A percentile compares a stretch with the other conserved stretches of the same genome.
phyloP scores from a whole-genome alignment of 208 protist genomes.

The Trypanosoma boissoni region DNA sequence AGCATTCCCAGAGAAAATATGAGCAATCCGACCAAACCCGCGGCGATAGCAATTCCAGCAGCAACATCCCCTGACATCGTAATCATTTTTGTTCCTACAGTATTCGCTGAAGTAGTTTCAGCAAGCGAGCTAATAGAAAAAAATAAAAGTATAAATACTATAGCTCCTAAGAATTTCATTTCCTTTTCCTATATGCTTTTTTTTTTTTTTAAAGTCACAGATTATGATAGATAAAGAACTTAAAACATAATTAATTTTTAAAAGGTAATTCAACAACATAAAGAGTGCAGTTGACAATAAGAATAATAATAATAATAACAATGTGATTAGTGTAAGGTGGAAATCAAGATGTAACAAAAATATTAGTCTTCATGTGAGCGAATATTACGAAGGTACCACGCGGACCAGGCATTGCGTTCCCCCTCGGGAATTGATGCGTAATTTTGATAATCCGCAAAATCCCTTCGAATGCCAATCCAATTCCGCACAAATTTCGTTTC shows the following conservation, averaged over 20 bases:
- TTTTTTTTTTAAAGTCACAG: too few species aligned
- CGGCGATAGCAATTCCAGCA: constrained; percentile 61
- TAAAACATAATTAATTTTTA: too few species aligned
- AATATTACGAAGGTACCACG: constrained; percentile 76
- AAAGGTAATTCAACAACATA: too few species aligned
- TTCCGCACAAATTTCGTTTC: constrained; percentile 35
- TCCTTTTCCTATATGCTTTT: too few species aligned
- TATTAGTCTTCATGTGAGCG: constrained; percentile 20
- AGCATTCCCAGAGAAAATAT: constrained; percentile 71
- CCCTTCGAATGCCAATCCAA: constrained; percentile 50
- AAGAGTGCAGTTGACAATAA: neutral
- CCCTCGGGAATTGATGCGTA: constrained; percentile 61
- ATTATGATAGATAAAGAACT: too few species aligned
- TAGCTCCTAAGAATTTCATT: too few species aligned
- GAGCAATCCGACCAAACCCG: constrained; percentile 53
- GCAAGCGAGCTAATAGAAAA: constrained; percentile 7
- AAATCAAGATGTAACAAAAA: constrained; percentile 5
- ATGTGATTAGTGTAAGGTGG: neutral
- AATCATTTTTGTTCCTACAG: constrained; percentile 31
- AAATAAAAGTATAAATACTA: too few species aligned
- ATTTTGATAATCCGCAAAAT: constrained; percentile 64
- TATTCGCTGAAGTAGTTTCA: constrained; percentile 6
- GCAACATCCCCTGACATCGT: constrained; percentile 63
- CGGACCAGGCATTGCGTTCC: constrained; percentile 64
- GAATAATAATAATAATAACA: neutral